These are phyloP conservation scores for Calonectria hongkongensis DNA, from an alignment of 2,329 filamentous ascomycete genomes.

Conservation along the genomic window DNA sequence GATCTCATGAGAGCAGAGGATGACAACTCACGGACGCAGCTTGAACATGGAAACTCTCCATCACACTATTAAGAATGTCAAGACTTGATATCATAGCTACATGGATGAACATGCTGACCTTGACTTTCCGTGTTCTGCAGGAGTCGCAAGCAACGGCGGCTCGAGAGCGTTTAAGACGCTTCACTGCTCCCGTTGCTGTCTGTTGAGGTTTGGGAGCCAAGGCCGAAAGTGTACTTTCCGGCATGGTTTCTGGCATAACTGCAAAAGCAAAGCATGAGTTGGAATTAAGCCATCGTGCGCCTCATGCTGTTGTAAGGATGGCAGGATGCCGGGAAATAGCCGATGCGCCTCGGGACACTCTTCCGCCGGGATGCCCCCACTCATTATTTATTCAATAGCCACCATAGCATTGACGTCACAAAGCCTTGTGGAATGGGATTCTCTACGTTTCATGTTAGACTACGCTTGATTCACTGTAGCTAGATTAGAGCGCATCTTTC, in stretches of 20 bases:
- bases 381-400: no score
- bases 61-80: background rate
- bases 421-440: no score
- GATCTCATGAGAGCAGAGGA: background rate
- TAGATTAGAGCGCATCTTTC: background rate
- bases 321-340: no score
- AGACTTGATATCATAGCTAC: background rate
- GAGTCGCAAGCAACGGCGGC: background rate
- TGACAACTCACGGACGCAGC: background rate
- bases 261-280: background rate
- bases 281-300: no score
- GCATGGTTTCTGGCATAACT: background rate
- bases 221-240: background rate
- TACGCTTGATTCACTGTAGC: no score
- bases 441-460: no score
- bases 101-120: background rate
- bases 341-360: no score
- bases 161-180: background rate
- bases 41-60: background rate
- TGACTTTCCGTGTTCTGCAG: background rate
- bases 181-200: background rate
- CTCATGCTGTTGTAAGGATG: no score
- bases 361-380: no score
- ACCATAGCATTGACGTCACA: no score
- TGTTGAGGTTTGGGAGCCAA: background rate